A percentile compares a stretch with the other conserved stretches of the same genome.
Conservation (phyloP, 257 asterid species). For the Primulina eburnea region DNA sequence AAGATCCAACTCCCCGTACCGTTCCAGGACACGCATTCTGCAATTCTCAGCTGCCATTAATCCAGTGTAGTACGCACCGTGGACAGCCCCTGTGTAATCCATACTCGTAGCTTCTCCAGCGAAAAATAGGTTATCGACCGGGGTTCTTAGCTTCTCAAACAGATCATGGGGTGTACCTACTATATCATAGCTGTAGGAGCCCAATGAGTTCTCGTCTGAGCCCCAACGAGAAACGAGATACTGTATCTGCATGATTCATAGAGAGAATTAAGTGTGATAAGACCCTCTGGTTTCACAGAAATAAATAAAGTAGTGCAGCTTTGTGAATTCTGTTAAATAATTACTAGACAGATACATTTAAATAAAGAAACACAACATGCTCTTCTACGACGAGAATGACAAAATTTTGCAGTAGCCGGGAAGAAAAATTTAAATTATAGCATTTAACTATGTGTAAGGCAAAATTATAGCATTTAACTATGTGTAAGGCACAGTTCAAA, state of each 20-base stretch:
- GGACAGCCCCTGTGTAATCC: slow-evolving; percentile 83
- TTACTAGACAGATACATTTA: not conserved
- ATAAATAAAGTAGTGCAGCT: too few relatives aligned
- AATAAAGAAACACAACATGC: not conserved
- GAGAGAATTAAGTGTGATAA: not conserved
- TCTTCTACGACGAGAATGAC: not conserved
- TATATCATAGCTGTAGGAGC: slow-evolving; percentile 84
- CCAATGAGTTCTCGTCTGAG: slow-evolving; percentile 60
- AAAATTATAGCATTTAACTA: not conserved
- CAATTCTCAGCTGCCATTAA: slow-evolving; percentile 89
- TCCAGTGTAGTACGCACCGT: slow-evolving; percentile 91
- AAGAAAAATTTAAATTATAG: not conserved
- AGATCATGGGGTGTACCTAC: slow-evolving; percentile 80
- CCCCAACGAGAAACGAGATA: slow-evolving; percentile 90
- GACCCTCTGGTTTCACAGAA: not conserved
- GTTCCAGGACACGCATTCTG: slow-evolving; percentile 83
- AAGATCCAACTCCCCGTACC: slow-evolving; percentile 77
- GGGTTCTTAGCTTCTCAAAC: slow-evolving; percentile 74
- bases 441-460: too few relatives aligned
- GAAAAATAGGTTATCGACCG: slow-evolving; percentile 81
- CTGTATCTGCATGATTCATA: slow-evolving; percentile 52
- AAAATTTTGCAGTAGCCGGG: not conserved
- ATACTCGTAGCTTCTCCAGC: slow-evolving; percentile 90
- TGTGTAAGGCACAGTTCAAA: not conserved
- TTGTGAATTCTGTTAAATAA: not conserved